These are phyloP conservation scores for Lanmaoa pseudosensibilis DNA, from an alignment of 768 basidiomycete species.

Conservation along the genomic window DNA sequence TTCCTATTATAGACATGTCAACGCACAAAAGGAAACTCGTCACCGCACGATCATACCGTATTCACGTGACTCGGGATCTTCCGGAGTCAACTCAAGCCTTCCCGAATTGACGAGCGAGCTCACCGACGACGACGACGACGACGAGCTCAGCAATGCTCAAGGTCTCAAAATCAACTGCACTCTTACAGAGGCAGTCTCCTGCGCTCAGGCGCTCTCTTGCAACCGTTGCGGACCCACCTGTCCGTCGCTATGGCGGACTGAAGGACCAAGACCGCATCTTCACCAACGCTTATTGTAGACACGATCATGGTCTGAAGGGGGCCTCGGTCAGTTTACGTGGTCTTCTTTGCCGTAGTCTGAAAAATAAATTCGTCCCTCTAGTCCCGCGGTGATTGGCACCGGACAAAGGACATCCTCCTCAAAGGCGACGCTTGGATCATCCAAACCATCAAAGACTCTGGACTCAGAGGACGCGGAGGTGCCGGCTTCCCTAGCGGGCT, in stretches of 20 bases:
- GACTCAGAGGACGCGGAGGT: conserved; percentile 92
- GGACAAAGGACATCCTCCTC: conserved; percentile 91
- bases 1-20: conserved; percentile 15
- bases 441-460: conserved; percentile 93
- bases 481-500: conserved; percentile 96
- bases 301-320: conserved; percentile 93
- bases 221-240: conserved; percentile 81
- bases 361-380: too few species aligned
- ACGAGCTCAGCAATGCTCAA: conserved; percentile 28
- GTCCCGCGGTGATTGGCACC: conserved; percentile 55
- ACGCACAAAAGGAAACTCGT: conserved; percentile 2
- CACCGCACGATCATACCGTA: background rate
- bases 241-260: conserved; percentile 88
- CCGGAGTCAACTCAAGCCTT: conserved; percentile 11
- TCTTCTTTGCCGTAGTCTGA: background rate
- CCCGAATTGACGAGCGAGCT: conserved; percentile 1
- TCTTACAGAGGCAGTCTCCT: conserved; percentile 20
- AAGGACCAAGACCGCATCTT: conserved; percentile 96
- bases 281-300: conserved; percentile 83
- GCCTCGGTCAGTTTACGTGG: conserved; percentile 56
- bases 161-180: conserved; percentile 26
- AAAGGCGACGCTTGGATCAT: conserved; percentile 99
- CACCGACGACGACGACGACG: conserved; percentile 17
- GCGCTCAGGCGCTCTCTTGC: conserved; percentile 46
- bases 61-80: conserved; percentile 22